Evolutionary conservation across 306 rosid genomes (phyloP).

Genomic region (Lagenaria siceraria): DNA sequence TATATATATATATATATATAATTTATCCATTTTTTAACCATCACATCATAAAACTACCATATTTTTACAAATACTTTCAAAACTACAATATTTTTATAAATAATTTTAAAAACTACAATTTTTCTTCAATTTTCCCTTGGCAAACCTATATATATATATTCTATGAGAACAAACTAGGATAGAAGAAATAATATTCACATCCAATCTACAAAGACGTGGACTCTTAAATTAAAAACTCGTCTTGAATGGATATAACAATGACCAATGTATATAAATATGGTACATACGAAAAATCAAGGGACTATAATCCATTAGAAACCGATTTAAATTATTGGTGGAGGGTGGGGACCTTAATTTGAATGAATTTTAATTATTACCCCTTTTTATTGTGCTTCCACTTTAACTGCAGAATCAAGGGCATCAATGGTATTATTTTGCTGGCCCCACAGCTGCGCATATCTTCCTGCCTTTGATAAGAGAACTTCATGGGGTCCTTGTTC

Average conservation of each 20-base stretch:
- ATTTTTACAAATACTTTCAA: too few species aligned
- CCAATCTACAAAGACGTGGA: background rate
- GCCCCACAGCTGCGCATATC: conserved; percentile 97
- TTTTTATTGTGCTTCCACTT: conserved; percentile 21
- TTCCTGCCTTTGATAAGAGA: conserved; percentile 67
- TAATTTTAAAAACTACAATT: too few species aligned
- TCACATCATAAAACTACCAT: too few species aligned
- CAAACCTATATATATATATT: background rate
- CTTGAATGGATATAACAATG: background rate
- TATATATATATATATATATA: too few species aligned
- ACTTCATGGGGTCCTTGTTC: conserved; percentile 92
- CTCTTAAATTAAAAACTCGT: background rate
- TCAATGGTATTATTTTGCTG: conserved; percentile 84
- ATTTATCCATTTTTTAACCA: too few species aligned
- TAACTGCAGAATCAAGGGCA: conserved; percentile 49
- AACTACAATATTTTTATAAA: too few species aligned
- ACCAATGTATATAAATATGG: background rate
- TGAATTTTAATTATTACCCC: background rate
- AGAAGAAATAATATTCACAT: background rate
- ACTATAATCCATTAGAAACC: background rate
- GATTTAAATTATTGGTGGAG: background rate
- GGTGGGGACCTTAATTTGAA: background rate
- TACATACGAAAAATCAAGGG: background rate
- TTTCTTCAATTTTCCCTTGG: too few species aligned
- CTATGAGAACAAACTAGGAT: background rate